Percentiles rank a stretch among this genome's conserved stretches.
Evolutionary conservation across 257 asterid genomes (phyloP).

Genomic region (Nicotiana paniculata): DNA sequence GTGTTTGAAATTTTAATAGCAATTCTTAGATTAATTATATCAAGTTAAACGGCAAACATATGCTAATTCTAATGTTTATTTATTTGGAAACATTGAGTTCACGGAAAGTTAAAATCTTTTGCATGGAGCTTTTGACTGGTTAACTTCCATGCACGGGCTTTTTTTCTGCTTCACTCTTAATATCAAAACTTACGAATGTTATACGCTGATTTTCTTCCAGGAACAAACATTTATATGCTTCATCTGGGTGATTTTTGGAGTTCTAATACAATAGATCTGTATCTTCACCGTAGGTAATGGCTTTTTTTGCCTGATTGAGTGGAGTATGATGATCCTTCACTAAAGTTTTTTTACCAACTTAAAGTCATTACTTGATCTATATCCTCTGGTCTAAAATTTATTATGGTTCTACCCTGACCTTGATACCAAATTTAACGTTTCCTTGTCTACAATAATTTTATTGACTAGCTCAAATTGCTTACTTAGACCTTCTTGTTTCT

Average conservation of each 20-base stretch:
- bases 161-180: not conserved
- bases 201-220: constrained; percentile 28
- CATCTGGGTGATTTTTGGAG: constrained; percentile 92
- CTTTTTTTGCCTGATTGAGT: not conserved
- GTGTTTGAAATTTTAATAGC: not conserved
- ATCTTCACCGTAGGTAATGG: constrained; percentile 80
- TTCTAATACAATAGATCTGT: constrained; percentile 82
- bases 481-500: not conserved
- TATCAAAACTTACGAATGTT: not conserved
- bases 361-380: not conserved
- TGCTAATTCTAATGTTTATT: not conserved
- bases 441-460: not conserved
- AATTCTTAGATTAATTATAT: not conserved
- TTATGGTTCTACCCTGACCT: not conserved
- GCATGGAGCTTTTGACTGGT: not conserved
- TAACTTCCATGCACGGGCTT: not conserved
- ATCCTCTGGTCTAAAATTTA: not conserved
- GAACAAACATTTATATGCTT: constrained; percentile 73
- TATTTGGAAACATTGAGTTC: not conserved
- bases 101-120: not conserved
- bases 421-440: not conserved
- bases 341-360: not conserved
- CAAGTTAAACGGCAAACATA: not conserved
- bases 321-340: not conserved
- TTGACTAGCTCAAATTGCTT: not conserved